Evolutionary conservation across 441 rosid species (phyloP), one percentile per base, ranked within the genome.

Genomic region (Raphanus hybrid): DNA sequence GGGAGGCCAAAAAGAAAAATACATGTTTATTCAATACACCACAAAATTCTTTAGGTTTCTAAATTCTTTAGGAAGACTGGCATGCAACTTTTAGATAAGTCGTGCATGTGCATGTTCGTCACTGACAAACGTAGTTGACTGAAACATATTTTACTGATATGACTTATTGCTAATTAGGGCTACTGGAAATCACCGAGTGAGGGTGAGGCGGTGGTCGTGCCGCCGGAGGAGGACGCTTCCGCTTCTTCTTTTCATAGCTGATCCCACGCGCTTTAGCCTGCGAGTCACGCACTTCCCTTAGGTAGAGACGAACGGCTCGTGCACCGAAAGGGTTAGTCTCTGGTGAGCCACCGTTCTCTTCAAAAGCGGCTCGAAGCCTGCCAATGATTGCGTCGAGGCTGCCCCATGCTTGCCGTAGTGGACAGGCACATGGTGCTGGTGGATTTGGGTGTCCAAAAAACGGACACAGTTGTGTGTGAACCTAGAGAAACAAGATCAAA

Each of bases 401-500:
- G 10, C 97, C 97, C 97, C 97, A 92, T 16, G 97, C 97, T 66
- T 92, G 97, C 7, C 94, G 89, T 59, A 92, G 97, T 8, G 97
- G 97, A 74, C 97, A 92, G 4, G 96, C 89, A 69, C 97, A 92
- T 9, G 97, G 96, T 15, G 93, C 96, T 3, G 97, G 97, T 14
- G 97, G 96, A 78, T 86, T 91, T 3, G 97, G 92, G 74, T 89
- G 93, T 15, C 97, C 97, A 2, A 86, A 92, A 86, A 92, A 92
- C 14, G 94, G 96, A 78, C 94, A 92, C 59, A 90, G 80, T 27
- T 86, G 90, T 18, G 87, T 79, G 70, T 92, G 97, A 69, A 92
- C 97, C 82, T 79, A 6, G 2, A 15, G 16, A 67, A 12, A n/a
- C 54, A 14, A 43, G 23, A 62, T 62, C 61, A 55, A 67, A 20